These are phyloP conservation scores for Fabrea salina DNA, from an alignment of 169 alveolate genomes.

Conservation along the genomic window DNA sequence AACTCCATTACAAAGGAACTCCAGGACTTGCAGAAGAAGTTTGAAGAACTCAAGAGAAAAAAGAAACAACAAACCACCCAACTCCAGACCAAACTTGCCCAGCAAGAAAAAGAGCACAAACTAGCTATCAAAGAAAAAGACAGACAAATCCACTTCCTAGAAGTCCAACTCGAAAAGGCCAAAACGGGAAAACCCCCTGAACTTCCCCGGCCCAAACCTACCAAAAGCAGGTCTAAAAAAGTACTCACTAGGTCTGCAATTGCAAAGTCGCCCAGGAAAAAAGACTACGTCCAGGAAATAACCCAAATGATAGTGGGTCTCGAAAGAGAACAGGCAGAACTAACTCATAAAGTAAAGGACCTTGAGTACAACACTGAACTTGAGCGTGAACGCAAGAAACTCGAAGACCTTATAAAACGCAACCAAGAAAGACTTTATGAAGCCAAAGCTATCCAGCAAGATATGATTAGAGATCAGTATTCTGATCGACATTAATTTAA, in stretches of 20 bases:
- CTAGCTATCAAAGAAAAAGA: neutral
- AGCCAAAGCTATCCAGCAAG: constrained; percentile 21
- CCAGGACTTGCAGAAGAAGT: neutral
- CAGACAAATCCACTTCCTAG: neutral
- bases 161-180: neutral
- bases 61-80: neutral
- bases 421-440: constrained; percentile 19
- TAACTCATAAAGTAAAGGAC: neutral
- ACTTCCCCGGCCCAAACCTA: neutral
- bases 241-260: neutral
- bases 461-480: neutral
- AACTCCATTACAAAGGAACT: neutral
- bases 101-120: neutral
- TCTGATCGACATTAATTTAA: too few relatives aligned
- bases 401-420: neutral
- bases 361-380: neutral
- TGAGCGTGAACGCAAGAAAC: neutral
- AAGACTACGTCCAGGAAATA: neutral
- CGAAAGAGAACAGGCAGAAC: constrained; percentile 17
- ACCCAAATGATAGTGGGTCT: constrained; percentile 11
- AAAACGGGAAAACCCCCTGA: neutral
- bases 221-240: neutral
- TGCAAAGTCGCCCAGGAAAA: neutral
- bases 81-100: neutral
- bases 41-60: neutral